Conservation (phyloP, 2,329 filamentous ascomycete species). For the Penicillium olsonii region DNA sequence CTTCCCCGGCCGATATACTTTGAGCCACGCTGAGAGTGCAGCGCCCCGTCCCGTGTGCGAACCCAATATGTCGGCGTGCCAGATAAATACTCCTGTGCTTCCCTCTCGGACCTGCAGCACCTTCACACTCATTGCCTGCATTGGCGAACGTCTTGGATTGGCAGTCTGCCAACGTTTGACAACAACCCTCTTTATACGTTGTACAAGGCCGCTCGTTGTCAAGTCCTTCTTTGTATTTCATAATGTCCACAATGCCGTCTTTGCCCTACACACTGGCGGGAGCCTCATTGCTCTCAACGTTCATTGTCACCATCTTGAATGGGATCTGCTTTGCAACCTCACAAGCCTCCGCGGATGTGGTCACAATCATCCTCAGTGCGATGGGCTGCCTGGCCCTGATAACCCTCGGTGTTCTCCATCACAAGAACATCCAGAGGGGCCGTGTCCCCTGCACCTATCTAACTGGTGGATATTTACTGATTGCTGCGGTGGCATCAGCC, state of each 20-base stretch:
- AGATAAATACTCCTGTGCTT: conserved; percentile 19
- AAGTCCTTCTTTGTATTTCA: conserved; percentile 4
- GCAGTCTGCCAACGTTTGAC: conserved; percentile 10
- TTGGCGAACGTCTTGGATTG: conserved; percentile 11
- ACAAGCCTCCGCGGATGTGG: conserved; percentile 24
- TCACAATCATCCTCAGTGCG: conserved; percentile 26
- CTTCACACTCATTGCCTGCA: conserved; percentile 7
- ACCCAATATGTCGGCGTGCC: conserved; percentile 10
- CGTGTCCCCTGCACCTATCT: conserved; percentile 15
- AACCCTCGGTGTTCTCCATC: conserved; percentile 19
- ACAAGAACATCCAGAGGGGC: conserved; percentile 18
- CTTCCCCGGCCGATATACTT: conserved; percentile 18
- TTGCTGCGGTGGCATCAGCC: conserved; percentile 28
- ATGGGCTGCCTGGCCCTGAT: conserved; percentile 29
- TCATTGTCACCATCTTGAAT: conserved; percentile 32
- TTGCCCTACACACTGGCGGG: conserved; percentile 27
- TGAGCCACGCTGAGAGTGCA: conserved; percentile 16
- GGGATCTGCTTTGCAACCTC: conserved; percentile 30
- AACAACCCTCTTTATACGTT: not conserved
- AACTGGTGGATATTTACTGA: conserved; percentile 27
- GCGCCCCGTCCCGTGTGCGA: conserved; percentile 18
- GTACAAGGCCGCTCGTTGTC: not conserved
- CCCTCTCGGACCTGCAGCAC: not conserved
- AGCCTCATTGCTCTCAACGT: conserved; percentile 24
- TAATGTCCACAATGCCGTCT: conserved; percentile 18